Conservation (phyloP, 2,329 filamentous ascomycete species). For the Rachicladosporium sp. region DNA sequence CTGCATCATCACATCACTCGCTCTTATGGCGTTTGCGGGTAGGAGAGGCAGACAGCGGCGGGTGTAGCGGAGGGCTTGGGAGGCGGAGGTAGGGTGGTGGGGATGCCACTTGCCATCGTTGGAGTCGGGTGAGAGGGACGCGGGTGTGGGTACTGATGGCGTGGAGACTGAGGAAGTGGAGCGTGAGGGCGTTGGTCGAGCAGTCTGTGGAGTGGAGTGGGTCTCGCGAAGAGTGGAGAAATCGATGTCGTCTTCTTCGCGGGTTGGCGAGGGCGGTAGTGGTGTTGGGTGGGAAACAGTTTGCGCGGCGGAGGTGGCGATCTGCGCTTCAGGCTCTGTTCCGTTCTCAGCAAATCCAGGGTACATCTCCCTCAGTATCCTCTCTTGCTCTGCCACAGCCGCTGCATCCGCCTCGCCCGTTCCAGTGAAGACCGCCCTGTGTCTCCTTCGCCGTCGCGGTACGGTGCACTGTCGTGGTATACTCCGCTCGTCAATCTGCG, state of each 20-base stretch:
- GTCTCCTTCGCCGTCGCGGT: constrained; percentile 30
- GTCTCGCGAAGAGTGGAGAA: constrained; percentile 23
- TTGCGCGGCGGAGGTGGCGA: background rate
- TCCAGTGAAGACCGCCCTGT: constrained; percentile 17
- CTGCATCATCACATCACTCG: constrained; percentile 33
- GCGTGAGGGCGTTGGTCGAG: background rate
- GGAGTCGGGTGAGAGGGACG: constrained; percentile 11
- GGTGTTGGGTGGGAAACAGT: background rate
- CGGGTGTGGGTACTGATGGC: constrained; percentile 3
- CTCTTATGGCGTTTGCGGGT: constrained; percentile 30
- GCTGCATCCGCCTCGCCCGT: constrained; percentile 23
- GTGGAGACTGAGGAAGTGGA: constrained; percentile 2
- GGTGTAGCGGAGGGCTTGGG: constrained; percentile 33
- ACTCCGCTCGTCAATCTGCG: constrained; percentile 55
- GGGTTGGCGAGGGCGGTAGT: constrained; percentile 9
- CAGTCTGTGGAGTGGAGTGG: constrained; percentile 1
- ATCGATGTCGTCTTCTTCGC: constrained; percentile 25
- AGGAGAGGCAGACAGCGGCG: constrained; percentile 36
- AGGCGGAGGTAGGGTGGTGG: constrained; percentile 20
- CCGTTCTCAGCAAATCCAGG: constrained; percentile 26
- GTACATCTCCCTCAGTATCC: constrained; percentile 35
- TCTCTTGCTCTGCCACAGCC: constrained; percentile 36
- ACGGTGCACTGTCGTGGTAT: constrained; percentile 34
- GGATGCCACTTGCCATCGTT: constrained; percentile 23
- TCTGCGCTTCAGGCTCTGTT: background rate